Percentiles rank a stretch among this genome's conserved stretches.
Evolutionary conservation across 305 asterid genomes (phyloP).

Genomic region (Salvia sclarea): DNA sequence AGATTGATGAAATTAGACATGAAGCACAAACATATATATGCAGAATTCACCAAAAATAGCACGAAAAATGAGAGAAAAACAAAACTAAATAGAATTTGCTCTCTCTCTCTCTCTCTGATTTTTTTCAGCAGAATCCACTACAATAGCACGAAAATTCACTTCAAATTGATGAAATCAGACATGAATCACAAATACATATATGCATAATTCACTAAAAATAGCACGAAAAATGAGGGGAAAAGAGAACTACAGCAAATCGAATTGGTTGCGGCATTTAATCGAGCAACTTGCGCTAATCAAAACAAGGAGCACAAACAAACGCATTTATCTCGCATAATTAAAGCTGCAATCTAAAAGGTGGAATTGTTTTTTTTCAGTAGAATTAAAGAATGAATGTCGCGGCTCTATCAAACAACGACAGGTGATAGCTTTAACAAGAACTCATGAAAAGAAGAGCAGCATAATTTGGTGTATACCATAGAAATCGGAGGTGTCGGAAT

Average conservation of each 20-base stretch:
- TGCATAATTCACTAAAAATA: not conserved
- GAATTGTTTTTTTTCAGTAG: not conserved
- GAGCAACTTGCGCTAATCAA: not conserved
- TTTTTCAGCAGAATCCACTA: conserved; percentile 1
- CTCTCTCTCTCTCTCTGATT: no score
- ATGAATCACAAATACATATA: no score
- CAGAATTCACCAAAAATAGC: not conserved
- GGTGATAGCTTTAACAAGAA: not conserved
- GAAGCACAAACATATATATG: no score
- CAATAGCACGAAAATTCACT: not conserved
- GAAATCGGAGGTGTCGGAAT: conserved; percentile 18
- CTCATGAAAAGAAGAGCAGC: not conserved
- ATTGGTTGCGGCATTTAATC: conserved; percentile 8
- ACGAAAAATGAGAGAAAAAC: not conserved
- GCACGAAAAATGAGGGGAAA: not conserved
- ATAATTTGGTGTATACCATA: conserved; percentile 26
- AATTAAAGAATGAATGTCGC: not conserved
- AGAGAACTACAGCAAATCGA: conserved; percentile 6
- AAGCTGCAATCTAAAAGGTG: not conserved
- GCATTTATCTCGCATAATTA: not conserved
- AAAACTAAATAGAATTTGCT: no score
- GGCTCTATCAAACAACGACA: conserved; percentile 9
- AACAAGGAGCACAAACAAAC: not conserved
- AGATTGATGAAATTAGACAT: not conserved
- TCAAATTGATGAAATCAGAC: not conserved